phyloP scores from a whole-genome alignment of 768 basidiomycete species.

The Tylopilus plumbeoviolaceoides region DNA sequence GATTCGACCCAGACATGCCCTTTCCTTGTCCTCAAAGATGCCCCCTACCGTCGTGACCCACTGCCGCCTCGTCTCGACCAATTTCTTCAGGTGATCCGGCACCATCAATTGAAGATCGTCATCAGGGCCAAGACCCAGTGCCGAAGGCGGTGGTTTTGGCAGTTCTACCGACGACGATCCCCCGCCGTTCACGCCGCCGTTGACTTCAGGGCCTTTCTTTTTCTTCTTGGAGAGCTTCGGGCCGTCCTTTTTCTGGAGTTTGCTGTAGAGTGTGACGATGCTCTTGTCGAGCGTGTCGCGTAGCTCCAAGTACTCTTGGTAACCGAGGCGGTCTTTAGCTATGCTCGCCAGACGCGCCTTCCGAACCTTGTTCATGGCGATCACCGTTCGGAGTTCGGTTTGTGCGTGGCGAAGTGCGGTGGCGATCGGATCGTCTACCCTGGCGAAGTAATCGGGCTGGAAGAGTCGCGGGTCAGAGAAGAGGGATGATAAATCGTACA shows the following conservation, averaged over 20 bases:
- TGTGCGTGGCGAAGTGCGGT: constrained; percentile 88
- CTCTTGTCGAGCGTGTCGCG: constrained; percentile 86
- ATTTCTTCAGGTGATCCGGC: constrained; percentile 61
- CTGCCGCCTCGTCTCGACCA: constrained; percentile 70
- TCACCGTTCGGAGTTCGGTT: constrained; percentile 68
- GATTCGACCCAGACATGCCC: constrained; percentile 59
- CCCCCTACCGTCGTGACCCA: constrained; percentile 77
- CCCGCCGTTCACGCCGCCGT: constrained; percentile 31
- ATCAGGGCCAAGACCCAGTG: constrained; percentile 64
- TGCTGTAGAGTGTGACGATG: constrained; percentile 68
- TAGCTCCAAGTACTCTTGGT: constrained; percentile 84
- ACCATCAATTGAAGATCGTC: constrained; percentile 61
- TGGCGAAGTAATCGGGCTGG: constrained; percentile 69
- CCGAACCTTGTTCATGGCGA: constrained; percentile 80
- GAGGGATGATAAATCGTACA: constrained; percentile 1
- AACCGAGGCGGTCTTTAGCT: constrained; percentile 83
- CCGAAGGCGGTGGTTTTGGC: constrained; percentile 64
- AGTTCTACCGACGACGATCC: constrained; percentile 28
- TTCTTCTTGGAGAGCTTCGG: constrained; percentile 71
- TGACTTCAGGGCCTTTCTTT: constrained; percentile 51
- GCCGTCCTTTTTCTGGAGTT: constrained; percentile 77
- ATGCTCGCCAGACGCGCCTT: constrained; percentile 67
- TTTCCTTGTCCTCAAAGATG: constrained; percentile 73
- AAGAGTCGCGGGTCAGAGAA: constrained; percentile 20
- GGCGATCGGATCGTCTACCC: constrained; percentile 93